These are phyloP conservation scores for Aspergillus fischeri DNA, from an alignment of 2,329 filamentous ascomycete genomes.

Conservation along the genomic window DNA sequence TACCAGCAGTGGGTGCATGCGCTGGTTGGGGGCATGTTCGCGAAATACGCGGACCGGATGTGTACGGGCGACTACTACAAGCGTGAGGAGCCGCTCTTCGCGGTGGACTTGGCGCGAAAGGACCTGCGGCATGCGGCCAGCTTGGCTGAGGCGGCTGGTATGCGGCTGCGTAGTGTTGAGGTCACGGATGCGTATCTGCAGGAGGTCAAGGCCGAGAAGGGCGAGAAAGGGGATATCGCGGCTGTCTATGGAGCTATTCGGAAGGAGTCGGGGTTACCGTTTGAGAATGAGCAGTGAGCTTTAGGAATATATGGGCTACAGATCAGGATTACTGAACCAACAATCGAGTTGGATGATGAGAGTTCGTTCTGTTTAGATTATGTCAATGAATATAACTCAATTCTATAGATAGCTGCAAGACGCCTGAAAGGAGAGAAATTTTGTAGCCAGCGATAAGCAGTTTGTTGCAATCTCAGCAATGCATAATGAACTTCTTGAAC, in stretches of 20 bases:
- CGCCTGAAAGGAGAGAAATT: background rate
- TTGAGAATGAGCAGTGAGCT: conserved; percentile 54
- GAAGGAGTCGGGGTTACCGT: conserved; percentile 68
- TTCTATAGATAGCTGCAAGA: background rate
- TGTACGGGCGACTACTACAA: conserved; percentile 69
- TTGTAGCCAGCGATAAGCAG: background rate
- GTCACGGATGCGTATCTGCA: conserved; percentile 66
- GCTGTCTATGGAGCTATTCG: conserved; percentile 78
- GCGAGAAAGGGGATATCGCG: conserved; percentile 71
- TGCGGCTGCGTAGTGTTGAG: conserved; percentile 61
- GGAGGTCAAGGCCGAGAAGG: conserved; percentile 64
- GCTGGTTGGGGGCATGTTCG: conserved; percentile 72
- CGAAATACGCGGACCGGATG: conserved; percentile 73
- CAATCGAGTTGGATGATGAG: too few species aligned
- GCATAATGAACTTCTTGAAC: too few species aligned
- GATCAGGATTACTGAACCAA: too few species aligned
- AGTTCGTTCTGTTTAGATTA: background rate
- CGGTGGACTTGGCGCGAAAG: conserved; percentile 76
- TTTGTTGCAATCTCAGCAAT: background rate
- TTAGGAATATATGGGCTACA: too few species aligned
- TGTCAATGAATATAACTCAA: background rate
- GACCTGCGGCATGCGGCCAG: conserved; percentile 70
- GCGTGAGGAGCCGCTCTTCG: conserved; percentile 73
- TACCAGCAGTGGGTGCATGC: conserved; percentile 67
- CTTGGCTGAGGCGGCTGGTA: conserved; percentile 61